Evolutionary conservation across 1,139 yeast genomes (phyloP), one percentile per base, ranked within the genome.

Genomic region (Blastobotrys aristatus): DNA sequence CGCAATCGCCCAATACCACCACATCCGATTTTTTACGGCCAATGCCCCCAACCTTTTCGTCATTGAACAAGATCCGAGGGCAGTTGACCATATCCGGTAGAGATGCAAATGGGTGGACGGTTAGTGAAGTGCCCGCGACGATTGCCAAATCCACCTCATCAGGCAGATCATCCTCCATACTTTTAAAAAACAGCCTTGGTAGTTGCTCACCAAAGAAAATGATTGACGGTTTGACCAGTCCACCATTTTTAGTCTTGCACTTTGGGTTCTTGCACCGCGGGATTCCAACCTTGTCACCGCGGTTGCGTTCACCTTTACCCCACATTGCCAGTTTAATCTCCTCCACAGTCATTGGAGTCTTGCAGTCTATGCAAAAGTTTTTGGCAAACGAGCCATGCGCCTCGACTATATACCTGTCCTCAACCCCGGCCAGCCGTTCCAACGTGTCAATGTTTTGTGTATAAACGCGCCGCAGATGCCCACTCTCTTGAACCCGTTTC

Each of bases 341-440:
- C 8, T 73, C 77, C 13, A 71, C 68, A 1, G 74, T 62, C 77
- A 82, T 82, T 50, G 75, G 80, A 22, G 65, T 61, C 1, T 69
- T 56, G 66, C 98, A 90, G 18, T 82, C 80, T 36, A 89, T 82
- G 61, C 98, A 90, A 57, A 83, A 95, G 58, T 84, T 85, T 1
- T 64, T 66, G 1, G 95, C 95, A 73, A 90, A 92, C 1, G 96
- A 87, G 0, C 97, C 98, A 66, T 90, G 97, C 0, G 97, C 97
- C 61, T 89, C 97, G 1, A 92, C 81, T 2, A 92, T 72, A 51
- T 68, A 73, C 10, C 81, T 79, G 30, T 71, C 80, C 1, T 71
- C 61, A 0, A 90, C 77, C 0, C 96, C 96, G 0, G 96, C 94
- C 13, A 84, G 71, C 53, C 95, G 73, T 61, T 90, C 98, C 53